Conservation (phyloP, 1,139 yeast species). For the Suhomyces bribrorum region DNA sequence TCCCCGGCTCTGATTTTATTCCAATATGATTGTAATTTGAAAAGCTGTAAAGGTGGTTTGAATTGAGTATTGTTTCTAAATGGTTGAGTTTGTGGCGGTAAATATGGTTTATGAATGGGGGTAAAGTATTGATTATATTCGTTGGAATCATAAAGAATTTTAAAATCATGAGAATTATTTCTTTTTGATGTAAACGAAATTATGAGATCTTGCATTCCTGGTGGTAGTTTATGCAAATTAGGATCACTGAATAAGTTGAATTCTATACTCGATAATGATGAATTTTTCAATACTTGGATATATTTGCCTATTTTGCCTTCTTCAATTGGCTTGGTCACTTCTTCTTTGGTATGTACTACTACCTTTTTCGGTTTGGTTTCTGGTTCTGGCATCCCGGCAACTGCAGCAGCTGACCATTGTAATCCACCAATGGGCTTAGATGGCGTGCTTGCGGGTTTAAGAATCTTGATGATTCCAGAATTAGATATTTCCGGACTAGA, state of each 20-base stretch:
- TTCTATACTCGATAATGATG: constrained; percentile 35
- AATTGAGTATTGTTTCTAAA: constrained; percentile 19
- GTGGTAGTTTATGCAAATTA: constrained; percentile 56
- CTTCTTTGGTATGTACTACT: neutral
- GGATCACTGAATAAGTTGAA: constrained; percentile 38
- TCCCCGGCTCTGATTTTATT: constrained; percentile 47
- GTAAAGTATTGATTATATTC: constrained; percentile 31
- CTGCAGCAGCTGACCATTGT: constrained; percentile 73
- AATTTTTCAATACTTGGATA: constrained; percentile 33
- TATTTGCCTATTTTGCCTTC: constrained; percentile 16
- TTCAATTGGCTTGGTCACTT: neutral
- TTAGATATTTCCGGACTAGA: constrained; percentile 18
- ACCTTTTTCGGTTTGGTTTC: neutral
- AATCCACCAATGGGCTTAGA: constrained; percentile 63
- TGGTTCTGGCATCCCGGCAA: constrained; percentile 33
- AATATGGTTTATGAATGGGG: constrained; percentile 41
- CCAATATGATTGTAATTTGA: constrained; percentile 48
- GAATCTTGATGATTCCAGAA: constrained; percentile 39
- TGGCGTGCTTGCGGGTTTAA: constrained; percentile 71
- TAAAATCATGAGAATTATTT: constrained; percentile 26
- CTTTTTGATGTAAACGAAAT: constrained; percentile 52
- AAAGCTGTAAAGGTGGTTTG: constrained; percentile 40
- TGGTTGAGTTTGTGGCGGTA: constrained; percentile 36
- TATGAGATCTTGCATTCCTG: constrained; percentile 70
- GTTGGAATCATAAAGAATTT: constrained; percentile 28